Percentiles rank a stretch among this genome's conserved stretches.
Evolutionary conservation across 495 filamentous ascomycete genomes (phyloP).

Genomic region (Terfezia claveryi): DNA sequence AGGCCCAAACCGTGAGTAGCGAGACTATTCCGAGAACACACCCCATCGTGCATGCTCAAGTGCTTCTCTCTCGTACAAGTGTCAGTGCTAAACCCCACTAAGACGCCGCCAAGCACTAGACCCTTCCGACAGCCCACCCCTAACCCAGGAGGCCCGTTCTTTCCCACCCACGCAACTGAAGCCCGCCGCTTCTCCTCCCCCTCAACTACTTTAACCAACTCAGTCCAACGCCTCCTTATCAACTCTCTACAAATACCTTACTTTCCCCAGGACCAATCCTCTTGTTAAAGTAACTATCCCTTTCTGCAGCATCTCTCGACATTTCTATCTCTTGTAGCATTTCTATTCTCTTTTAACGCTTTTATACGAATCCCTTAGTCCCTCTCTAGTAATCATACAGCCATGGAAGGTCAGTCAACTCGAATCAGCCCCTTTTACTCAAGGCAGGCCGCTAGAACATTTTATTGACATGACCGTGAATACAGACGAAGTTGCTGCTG

Average conservation of each 20-base stretch:
- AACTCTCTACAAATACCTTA: slow-evolving; percentile 10
- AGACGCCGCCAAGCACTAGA: background rate
- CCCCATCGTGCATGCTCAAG: too few relatives aligned
- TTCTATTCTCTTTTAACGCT: slow-evolving; percentile 16
- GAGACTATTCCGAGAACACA: too few relatives aligned
- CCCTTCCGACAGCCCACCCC: background rate
- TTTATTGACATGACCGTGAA: background rate
- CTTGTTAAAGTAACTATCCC: background rate
- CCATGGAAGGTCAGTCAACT: slow-evolving; percentile 57
- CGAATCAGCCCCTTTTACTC: slow-evolving; percentile 15
- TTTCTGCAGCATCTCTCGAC: background rate
- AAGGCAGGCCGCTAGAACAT: slow-evolving; percentile 1
- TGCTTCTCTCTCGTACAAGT: too few relatives aligned
- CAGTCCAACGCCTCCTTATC: slow-evolving; percentile 14
- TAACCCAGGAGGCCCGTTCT: slow-evolving; percentile 7
- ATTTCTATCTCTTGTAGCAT: slow-evolving; percentile 11
- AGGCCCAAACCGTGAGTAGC: too few relatives aligned
- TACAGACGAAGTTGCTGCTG: slow-evolving; percentile 95
- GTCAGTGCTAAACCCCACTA: too few relatives aligned
- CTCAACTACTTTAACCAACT: slow-evolving; percentile 11
- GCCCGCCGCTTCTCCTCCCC: slow-evolving; percentile 10
- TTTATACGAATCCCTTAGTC: slow-evolving; percentile 23
- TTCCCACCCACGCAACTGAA: slow-evolving; percentile 8
- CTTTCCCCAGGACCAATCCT: slow-evolving; percentile 16
- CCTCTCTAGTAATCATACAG: slow-evolving; percentile 25